Evolutionary conservation across 1,139 yeast genomes (phyloP).

Genomic region (Kluyveromyces sp.): DNA sequence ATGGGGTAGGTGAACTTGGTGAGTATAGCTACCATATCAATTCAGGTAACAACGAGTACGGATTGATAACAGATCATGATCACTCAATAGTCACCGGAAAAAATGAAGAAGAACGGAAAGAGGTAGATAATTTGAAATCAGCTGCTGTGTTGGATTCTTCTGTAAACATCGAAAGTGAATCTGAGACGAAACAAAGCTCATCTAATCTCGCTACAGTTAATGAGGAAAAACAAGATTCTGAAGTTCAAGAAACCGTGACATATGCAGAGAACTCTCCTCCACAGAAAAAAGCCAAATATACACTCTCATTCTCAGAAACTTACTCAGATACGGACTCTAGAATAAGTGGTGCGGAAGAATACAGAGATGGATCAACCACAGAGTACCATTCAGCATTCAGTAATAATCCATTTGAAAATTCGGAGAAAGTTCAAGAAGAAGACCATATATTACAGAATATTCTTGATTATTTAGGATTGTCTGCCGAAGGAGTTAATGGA

Average conservation of each 20-base stretch:
- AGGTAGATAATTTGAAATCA: too few species aligned
- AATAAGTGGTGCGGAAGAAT: neutral
- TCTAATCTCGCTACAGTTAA: too few species aligned
- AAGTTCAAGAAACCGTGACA: too few species aligned
- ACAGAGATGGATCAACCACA: neutral
- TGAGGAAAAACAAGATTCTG: too few species aligned
- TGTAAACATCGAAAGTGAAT: too few species aligned
- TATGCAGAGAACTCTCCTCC: too few species aligned
- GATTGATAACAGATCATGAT: neutral
- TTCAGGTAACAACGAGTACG: neutral
- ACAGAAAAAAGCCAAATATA: neutral
- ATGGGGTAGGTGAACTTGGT: constrained; percentile 1
- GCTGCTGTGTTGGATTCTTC: too few species aligned
- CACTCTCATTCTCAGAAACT: neutral
- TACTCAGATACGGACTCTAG: neutral
- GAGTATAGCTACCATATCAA: neutral
- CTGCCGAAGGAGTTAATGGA: neutral
- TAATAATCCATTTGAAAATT: neutral
- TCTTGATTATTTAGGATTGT: neutral
- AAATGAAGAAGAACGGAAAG: too few species aligned
- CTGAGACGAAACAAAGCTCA: too few species aligned
- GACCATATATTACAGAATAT: neutral
- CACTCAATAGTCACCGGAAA: neutral
- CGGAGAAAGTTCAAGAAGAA: neutral
- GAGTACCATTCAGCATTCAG: neutral